Conservation (phyloP, 371 early-diverging fungal species). For the Mucor indicus region DNA sequence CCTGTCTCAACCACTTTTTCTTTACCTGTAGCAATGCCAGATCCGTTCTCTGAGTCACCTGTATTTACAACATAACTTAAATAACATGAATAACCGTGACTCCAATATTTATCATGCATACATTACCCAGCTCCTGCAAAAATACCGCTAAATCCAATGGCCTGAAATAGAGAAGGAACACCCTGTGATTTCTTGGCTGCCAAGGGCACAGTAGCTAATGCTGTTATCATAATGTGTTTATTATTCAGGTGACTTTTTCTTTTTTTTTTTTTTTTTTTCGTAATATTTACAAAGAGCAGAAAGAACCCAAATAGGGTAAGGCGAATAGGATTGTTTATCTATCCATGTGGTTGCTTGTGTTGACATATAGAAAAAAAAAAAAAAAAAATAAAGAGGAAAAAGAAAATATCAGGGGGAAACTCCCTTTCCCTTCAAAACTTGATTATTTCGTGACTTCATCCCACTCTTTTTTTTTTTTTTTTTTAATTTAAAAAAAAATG, state of each 20-base stretch:
- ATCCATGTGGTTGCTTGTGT: slow-evolving; percentile 21
- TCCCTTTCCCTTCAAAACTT: not conserved
- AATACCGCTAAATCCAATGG: slow-evolving; percentile 38
- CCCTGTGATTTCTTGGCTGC: slow-evolving; percentile 35
- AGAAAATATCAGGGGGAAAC: slow-evolving; percentile 1
- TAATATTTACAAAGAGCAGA: slow-evolving; percentile 32
- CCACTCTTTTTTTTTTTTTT: not conserved
- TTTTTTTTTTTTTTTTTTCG: not conserved
- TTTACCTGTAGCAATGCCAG: slow-evolving; percentile 53
- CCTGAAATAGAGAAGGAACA: slow-evolving; percentile 39
- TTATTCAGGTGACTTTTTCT: not conserved
- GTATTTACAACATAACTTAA: slow-evolving; percentile 38
- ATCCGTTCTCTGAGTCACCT: slow-evolving; percentile 48
- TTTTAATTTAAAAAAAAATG: slow-evolving; percentile 16
- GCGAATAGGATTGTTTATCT: slow-evolving; percentile 37
- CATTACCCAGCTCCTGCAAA: slow-evolving; percentile 49
- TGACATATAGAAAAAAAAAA: slow-evolving; percentile 12
- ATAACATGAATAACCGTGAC: not conserved
- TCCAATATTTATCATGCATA: not conserved
- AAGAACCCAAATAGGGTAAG: slow-evolving; percentile 43
- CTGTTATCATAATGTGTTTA: slow-evolving; percentile 12
- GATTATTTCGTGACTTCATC: not conserved
- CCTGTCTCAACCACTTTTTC: no score
- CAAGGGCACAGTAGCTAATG: slow-evolving; percentile 32
- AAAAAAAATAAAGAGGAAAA: not conserved